These are phyloP conservation scores for Pisolithus microcarpus DNA, from an alignment of 768 basidiomycete genomes.

Conservation along the genomic window DNA sequence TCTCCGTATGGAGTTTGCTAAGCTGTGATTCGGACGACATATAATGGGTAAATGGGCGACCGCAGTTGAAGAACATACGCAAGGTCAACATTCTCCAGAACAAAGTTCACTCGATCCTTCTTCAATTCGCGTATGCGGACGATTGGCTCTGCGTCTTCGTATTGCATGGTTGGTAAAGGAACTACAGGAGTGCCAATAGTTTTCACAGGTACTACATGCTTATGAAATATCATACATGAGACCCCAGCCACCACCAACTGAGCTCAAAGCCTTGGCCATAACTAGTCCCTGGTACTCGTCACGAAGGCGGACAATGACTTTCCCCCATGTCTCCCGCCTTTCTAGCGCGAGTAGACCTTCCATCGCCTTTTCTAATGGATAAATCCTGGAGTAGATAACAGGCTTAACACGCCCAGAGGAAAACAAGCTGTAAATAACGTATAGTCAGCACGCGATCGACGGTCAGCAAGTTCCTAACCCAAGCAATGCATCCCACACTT, in stretches of 20 bases:
- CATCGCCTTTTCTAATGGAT: slow-evolving; percentile 56
- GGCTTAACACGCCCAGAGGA: slow-evolving; percentile 58
- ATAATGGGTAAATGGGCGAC: slow-evolving; percentile 8
- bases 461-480: slow-evolving; percentile 33
- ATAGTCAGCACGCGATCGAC: slow-evolving; percentile 3
- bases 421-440: slow-evolving; percentile 46
- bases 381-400: slow-evolving; percentile 62
- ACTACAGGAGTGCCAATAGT: not conserved
- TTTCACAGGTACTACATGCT: not conserved
- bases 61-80: slow-evolving; percentile 50
- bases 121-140: slow-evolving; percentile 82
- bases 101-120: slow-evolving; percentile 82
- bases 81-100: slow-evolving; percentile 92
- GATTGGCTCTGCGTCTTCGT: slow-evolving; percentile 48
- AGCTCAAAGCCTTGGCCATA: slow-evolving; percentile 37
- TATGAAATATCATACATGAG: not conserved
- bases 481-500: slow-evolving; percentile 69
- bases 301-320: slow-evolving; percentile 63
- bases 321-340: slow-evolving; percentile 86
- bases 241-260: not conserved
- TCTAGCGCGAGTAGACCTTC: slow-evolving; percentile 74
- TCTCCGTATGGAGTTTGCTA: slow-evolving; percentile 90
- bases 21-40: slow-evolving; percentile 37
- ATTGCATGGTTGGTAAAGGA: slow-evolving; percentile 23
- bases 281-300: slow-evolving; percentile 33